Conservation (phyloP, 306 rosid genomes). For the Datisca glomerata region DNA sequence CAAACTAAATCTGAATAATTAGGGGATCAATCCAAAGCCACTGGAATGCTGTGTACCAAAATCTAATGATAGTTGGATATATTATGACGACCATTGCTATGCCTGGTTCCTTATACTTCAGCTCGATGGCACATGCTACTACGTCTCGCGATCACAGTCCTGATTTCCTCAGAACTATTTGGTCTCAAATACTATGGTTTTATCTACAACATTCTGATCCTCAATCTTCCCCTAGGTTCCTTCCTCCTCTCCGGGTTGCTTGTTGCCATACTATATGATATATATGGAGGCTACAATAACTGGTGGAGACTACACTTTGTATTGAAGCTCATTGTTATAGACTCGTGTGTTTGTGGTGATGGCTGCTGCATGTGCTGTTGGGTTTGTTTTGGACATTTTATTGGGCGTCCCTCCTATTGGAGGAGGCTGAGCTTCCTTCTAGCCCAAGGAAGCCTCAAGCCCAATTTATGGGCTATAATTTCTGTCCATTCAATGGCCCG, state of each 20-base stretch:
- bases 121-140: constrained; percentile 53
- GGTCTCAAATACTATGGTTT: constrained; percentile 77
- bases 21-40: no score
- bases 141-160: constrained; percentile 66
- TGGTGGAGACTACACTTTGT: constrained; percentile 83
- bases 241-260: constrained; percentile 89
- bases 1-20: no score
- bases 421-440: no score
- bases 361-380: constrained; percentile 61
- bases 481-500: no score
- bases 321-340: constrained; percentile 81
- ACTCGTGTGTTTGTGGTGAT: constrained; percentile 51
- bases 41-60: constrained; percentile 61
- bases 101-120: constrained; percentile 78
- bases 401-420: no score
- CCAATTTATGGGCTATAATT: no score
- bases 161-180: constrained; percentile 64
- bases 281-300: constrained; percentile 63
- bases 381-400: constrained; percentile 61
- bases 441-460: no score
- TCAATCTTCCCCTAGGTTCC: constrained; percentile 86
- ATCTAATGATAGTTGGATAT: constrained; percentile 77
- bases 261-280: constrained; percentile 66
- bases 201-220: constrained; percentile 71
- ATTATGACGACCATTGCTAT: constrained; percentile 58